A percentile compares a stretch with the other conserved stretches of the same genome.
These are phyloP conservation scores for Candida lessepsii DNA, from an alignment of 805 yeast genomes.

Conservation along the genomic window DNA sequence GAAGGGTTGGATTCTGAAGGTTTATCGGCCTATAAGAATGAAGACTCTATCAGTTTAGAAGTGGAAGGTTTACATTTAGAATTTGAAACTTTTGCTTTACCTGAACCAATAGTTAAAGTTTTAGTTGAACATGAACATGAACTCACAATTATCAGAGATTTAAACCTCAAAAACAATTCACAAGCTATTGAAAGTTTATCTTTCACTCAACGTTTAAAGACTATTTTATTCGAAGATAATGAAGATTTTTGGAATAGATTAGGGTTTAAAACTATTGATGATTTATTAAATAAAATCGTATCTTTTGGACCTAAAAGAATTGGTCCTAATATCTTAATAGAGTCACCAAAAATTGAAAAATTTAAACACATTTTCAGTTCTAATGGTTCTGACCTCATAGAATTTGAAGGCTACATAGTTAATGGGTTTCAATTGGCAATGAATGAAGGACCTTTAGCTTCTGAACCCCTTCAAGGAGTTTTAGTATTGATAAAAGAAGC, in stretches of 20 bases:
- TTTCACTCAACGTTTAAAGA: conserved; percentile 13
- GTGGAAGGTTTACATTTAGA: conserved; percentile 31
- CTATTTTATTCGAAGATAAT: conserved; percentile 10
- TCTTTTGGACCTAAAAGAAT: conserved; percentile 75
- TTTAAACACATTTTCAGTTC: conserved; percentile 29
- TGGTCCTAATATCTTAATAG: conserved; percentile 76
- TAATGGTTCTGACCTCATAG: conserved; percentile 22
- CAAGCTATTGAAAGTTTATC: conserved; percentile 4
- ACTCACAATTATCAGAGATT: conserved; percentile 34
- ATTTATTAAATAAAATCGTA: conserved; percentile 40
- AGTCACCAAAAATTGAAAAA: conserved; percentile 35
- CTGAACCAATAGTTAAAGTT: conserved; percentile 47
- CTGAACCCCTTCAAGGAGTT: conserved; percentile 85
- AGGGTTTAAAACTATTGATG: conserved; percentile 18
- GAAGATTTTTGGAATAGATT: conserved; percentile 10
- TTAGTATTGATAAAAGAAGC: conserved; percentile 42
- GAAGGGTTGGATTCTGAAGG: conserved; percentile 73
- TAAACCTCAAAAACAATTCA: conserved; percentile 17
- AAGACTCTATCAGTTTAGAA: conserved; percentile 14
- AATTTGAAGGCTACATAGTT: conserved; percentile 59
- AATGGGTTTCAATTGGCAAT: conserved; percentile 86
- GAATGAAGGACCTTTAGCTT: conserved; percentile 81
- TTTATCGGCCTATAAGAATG: conserved; percentile 24
- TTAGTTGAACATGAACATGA: conserved; percentile 47
- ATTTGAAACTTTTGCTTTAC: conserved; percentile 57